Base-by-base conservation (phyloP, 805 yeast species). In the Pichia heedii region DNA sequence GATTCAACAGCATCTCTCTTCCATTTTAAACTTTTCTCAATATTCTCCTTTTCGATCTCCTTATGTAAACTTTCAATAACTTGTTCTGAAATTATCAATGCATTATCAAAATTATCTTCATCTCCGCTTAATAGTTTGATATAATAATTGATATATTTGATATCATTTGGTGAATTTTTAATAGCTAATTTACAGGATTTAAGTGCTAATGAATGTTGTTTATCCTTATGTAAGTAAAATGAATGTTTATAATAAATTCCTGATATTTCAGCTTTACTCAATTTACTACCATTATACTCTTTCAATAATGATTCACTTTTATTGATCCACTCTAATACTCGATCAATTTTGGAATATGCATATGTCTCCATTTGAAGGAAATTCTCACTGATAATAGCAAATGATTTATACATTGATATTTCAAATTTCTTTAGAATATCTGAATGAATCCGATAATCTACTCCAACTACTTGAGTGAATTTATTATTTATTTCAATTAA, bases 61-160 rank as follows among this genome's bases (percentile, higher is more conserved):
- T 42, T 45, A 29, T 29, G 32, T 12, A 56, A 12, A 39, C 74
- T 73, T 37, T 71, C 71, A 19, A 79, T 66, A 41, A 81, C 71
- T 44, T 76, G 75, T 45, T 74, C 75, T 15, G 82, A 73, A 30
- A 75, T 75, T 36, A 66, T 69, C 34, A 54, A 27, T 1, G 62
- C 46, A 21, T 43, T 50, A 4, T 47, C 50, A 11, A 40, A 27
- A 8, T 67, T 69, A 46, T 73, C 76, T 44, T 82, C 85, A 33
- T 71, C 70, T 0, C 81, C 71, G 0, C 89, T 74, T 26, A 79
- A 67, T n/a, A 83, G 60, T 44, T 84, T 68, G 0, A 79, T 74
- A 34, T 84, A 63, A 50, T 85, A 62, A 55, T 84, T 84, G 79
- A 90, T 79, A 8, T 79, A 71, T 52, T 72, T 73, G 52, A 79